phyloP scores from a whole-genome alignment of 768 basidiomycete species.

The Psilocybe cyanescens region DNA sequence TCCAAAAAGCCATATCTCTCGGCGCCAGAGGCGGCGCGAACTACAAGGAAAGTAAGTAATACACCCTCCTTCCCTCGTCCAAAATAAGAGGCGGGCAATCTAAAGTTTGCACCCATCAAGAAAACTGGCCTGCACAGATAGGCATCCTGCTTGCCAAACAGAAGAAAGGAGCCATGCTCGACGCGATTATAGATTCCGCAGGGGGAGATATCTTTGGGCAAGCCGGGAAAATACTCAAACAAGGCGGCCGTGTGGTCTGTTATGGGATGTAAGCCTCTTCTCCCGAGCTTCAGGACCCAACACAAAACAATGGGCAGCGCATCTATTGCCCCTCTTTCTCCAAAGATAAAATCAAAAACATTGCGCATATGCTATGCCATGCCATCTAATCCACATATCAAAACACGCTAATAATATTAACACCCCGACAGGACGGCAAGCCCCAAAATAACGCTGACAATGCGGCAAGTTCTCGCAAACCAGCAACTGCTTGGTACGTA shows the following conservation, averaged over 20 bases:
- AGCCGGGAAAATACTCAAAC: constrained; percentile 52
- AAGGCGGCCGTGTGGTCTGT: constrained; percentile 62
- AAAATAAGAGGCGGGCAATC: background rate
- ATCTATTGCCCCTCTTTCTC: constrained; percentile 8
- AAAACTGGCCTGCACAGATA: constrained; percentile 57
- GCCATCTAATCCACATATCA: background rate
- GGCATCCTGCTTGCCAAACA: constrained; percentile 41
- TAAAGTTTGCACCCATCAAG: constrained; percentile 27
- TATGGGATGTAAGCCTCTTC: constrained; percentile 61
- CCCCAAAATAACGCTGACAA: constrained; percentile 66
- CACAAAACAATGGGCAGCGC: background rate
- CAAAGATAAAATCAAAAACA: background rate
- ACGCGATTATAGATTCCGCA: constrained; percentile 70
- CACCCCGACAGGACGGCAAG: constrained; percentile 56
- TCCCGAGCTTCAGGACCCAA: background rate
- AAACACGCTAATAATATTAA: constrained; percentile 6
- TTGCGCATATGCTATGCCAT: background rate
- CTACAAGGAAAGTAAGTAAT: constrained; percentile 63
- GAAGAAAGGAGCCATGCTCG: constrained; percentile 40
- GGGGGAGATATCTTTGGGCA: constrained; percentile 67
- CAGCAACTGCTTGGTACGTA: constrained; percentile 71
- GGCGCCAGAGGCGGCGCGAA: constrained; percentile 81
- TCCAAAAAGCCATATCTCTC: constrained; percentile 62
- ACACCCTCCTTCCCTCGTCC: background rate
- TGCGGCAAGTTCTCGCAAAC: constrained; percentile 79